Conservation (phyloP, 2,329 filamentous ascomycete species). For the Scedosporium dehoogii region DNA sequence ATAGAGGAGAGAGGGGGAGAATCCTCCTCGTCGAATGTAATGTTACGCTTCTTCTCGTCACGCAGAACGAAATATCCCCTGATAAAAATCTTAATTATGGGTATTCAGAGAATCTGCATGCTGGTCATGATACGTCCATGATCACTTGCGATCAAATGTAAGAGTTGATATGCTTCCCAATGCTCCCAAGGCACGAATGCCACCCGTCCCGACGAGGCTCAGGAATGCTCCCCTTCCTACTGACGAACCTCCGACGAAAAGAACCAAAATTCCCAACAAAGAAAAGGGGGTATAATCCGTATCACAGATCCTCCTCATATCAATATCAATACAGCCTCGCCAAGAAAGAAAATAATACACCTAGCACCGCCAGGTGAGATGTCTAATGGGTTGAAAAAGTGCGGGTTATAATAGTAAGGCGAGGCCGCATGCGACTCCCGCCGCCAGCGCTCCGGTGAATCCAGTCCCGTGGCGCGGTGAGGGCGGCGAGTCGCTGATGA, state of each 20-base stretch:
- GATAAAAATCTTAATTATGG: too few species aligned
- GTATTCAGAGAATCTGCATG: too few species aligned
- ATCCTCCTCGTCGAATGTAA: too few species aligned
- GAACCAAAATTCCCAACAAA: not conserved
- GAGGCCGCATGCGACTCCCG: not conserved
- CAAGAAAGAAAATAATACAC: not conserved
- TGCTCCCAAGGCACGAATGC: too few species aligned
- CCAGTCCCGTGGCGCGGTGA: not conserved
- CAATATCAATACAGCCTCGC: not conserved
- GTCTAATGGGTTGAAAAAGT: not conserved
- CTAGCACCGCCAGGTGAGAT: not conserved
- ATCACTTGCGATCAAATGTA: too few species aligned
- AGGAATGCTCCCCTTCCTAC: not conserved
- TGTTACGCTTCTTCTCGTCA: too few species aligned
- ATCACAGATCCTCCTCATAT: not conserved
- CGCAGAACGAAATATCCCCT: too few species aligned
- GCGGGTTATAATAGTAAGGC: not conserved
- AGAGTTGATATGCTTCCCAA: too few species aligned
- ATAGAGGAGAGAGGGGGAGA: too few species aligned
- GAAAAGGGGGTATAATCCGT: not conserved
- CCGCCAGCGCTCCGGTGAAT: not conserved
- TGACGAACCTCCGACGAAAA: not conserved
- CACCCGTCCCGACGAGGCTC: not conserved
- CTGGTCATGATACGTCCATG: too few species aligned
- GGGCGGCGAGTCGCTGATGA: slow-evolving; percentile 5